Evolutionary conservation across 768 basidiomycete genomes (phyloP).

Genomic region (Naganishia vishniacii): DNA sequence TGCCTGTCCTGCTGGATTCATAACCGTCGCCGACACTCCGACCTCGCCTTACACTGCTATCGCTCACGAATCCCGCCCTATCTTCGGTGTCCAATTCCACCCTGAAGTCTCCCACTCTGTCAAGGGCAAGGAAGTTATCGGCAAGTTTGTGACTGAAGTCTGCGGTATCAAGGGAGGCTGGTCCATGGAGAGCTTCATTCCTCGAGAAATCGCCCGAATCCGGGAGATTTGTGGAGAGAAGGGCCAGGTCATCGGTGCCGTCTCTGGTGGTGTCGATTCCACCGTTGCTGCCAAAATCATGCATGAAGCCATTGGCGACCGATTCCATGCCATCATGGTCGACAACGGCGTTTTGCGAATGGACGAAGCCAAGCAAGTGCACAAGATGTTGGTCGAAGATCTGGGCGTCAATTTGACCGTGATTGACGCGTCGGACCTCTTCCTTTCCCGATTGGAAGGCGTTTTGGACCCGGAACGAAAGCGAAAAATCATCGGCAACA

Average conservation of each 20-base stretch:
- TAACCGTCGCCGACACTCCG: conserved; percentile 76
- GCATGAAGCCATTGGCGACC: conserved; percentile 99
- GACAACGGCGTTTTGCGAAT: conserved; percentile 94
- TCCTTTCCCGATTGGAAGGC: conserved; percentile 79
- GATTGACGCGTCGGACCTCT: conserved; percentile 88
- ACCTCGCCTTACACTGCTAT: conserved; percentile 90
- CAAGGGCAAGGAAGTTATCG: conserved; percentile 81
- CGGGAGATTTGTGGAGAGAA: conserved; percentile 87
- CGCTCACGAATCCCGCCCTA: conserved; percentile 77
- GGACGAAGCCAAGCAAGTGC: conserved; percentile 83
- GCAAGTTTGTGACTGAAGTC: conserved; percentile 73
- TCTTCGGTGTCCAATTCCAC: conserved; percentile 98
- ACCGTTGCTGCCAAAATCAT: conserved; percentile 98
- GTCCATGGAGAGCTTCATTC: conserved; percentile 99
- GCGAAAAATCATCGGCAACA: conserved; percentile 97
- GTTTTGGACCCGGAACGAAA: conserved; percentile 95
- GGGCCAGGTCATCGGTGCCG: conserved; percentile 95
- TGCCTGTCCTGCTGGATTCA: conserved; percentile 72
- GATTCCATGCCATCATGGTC: conserved; percentile 99
- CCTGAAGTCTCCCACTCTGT: conserved; percentile 95
- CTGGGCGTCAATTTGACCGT: conserved; percentile 95
- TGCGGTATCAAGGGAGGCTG: conserved; percentile 76
- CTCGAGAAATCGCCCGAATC: conserved; percentile 90
- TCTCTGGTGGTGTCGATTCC: conserved; percentile 94
- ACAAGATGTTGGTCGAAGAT: conserved; percentile 85